Percentiles rank a stretch among this genome's conserved stretches.
Conservation (phyloP, 495 filamentous ascomycete genomes). For the Aspergillus coremiiformis region DNA sequence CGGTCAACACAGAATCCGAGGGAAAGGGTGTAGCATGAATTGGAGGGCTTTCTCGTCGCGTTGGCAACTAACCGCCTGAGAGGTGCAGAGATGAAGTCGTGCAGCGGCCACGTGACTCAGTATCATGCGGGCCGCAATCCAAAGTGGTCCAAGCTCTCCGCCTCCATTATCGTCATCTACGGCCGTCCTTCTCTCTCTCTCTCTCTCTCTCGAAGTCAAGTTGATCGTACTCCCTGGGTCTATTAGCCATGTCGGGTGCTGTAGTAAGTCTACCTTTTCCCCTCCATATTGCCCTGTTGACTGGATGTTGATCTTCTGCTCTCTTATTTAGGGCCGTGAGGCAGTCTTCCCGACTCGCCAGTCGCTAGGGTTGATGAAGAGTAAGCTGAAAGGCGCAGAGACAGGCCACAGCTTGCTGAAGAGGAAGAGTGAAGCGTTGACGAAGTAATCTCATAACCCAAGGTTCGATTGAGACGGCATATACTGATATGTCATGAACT, state of each 20-base stretch:
- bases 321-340: constrained; percentile 50
- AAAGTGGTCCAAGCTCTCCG: constrained; percentile 24
- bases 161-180: constrained; percentile 20
- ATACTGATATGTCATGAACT: constrained; percentile 7
- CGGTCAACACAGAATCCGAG: constrained; percentile 27
- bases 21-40: constrained; percentile 22
- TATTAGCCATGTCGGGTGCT: constrained; percentile 47
- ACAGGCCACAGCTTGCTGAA: constrained; percentile 81
- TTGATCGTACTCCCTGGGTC: constrained; percentile 10
- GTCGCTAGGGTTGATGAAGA: constrained; percentile 94
- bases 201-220: constrained; percentile 5
- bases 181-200: constrained; percentile 10
- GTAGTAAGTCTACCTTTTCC: constrained; percentile 37
- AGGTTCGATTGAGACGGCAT: neutral
- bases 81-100: constrained; percentile 24
- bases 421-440: constrained; percentile 88
- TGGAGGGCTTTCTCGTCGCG: constrained; percentile 24
- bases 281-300: neutral
- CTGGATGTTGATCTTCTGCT: constrained; percentile 2
- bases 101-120: constrained; percentile 22
- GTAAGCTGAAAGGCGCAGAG: constrained; percentile 95
- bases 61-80: constrained; percentile 13
- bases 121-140: constrained; percentile 20
- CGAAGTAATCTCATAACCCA: constrained; percentile 54
- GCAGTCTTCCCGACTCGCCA: constrained; percentile 97